Conservation (phyloP, 805 yeast species). For the Lachancea sp. region DNA sequence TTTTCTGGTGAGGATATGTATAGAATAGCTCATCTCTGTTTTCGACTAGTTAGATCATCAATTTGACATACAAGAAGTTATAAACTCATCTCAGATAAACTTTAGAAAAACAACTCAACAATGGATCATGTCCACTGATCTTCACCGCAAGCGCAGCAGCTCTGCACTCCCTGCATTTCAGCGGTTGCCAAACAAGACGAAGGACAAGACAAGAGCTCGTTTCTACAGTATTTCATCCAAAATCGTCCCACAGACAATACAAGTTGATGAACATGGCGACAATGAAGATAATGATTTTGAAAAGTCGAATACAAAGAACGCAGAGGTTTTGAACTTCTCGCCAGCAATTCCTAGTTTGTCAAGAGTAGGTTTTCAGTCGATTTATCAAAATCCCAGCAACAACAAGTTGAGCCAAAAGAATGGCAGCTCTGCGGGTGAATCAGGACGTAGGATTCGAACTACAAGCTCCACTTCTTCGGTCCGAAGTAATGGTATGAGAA, state of each 20-base stretch:
- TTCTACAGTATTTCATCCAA: constrained; percentile 28
- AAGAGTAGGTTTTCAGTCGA: constrained; percentile 27
- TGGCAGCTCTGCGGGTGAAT: constrained; percentile 5
- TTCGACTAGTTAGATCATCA: background rate
- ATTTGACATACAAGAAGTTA: background rate
- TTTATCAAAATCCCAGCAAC: constrained; percentile 19
- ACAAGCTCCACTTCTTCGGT: constrained; percentile 5
- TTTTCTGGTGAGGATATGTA: background rate
- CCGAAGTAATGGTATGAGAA: constrained; percentile 2
- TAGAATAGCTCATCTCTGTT: background rate
- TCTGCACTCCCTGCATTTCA: constrained; percentile 8
- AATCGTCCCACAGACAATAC: constrained; percentile 27
- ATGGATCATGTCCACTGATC: constrained; percentile 2
- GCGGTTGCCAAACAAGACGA: background rate
- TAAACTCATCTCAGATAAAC: background rate
- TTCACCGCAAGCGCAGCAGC: constrained; percentile 7
- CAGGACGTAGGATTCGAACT: background rate
- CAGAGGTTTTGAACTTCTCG: constrained; percentile 3
- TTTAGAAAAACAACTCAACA: background rate
- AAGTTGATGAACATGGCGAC: background rate
- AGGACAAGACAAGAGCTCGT: constrained; percentile 7
- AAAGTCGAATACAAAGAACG: background rate
- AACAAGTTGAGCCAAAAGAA: constrained; percentile 20
- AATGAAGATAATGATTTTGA: background rate
- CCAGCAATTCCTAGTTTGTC: constrained; percentile 18